These are phyloP conservation scores for Borealophlyctis nickersoniae DNA, from an alignment of 192 early-diverging fungal species.

Conservation along the genomic window DNA sequence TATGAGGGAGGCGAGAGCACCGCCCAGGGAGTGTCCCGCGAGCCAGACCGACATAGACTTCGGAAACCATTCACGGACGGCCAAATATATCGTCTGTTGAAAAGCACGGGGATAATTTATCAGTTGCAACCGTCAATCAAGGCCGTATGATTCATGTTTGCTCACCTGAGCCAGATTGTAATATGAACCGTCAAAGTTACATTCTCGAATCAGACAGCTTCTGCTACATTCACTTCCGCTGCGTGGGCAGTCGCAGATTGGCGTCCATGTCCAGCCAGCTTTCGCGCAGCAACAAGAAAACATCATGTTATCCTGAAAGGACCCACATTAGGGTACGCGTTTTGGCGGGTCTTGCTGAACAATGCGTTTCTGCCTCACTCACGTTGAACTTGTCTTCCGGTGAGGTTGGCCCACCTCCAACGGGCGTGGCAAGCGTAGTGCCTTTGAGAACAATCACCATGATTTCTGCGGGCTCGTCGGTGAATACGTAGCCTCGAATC, in stretches of 20 bases:
- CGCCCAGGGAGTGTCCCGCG: constrained; percentile 68
- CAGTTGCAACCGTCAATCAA: too few relatives aligned
- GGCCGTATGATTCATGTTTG: constrained; percentile 18
- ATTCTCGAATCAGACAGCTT: constrained; percentile 29
- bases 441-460: constrained; percentile 89
- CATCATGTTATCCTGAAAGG: constrained; percentile 84
- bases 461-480: constrained; percentile 56
- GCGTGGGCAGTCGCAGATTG: constrained; percentile 76
- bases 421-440: constrained; percentile 37
- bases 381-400: constrained; percentile 47
- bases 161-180: constrained; percentile 57
- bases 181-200: constrained; percentile 58
- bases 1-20: constrained; percentile 64
- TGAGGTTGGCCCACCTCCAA: constrained; percentile 38
- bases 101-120: too few relatives aligned
- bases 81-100: constrained; percentile 65
- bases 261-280: constrained; percentile 72
- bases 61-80: constrained; percentile 65
- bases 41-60: constrained; percentile 65
- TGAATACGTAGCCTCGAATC: constrained; percentile 84
- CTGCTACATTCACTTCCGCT: constrained; percentile 26
- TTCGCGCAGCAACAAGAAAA: constrained; percentile 96
- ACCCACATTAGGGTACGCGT: too few relatives aligned
- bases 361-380: too few relatives aligned
- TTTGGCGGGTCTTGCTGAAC: too few relatives aligned